Conservation (phyloP, 164 flowering plant species). For the Umbellularia californica region DNA sequence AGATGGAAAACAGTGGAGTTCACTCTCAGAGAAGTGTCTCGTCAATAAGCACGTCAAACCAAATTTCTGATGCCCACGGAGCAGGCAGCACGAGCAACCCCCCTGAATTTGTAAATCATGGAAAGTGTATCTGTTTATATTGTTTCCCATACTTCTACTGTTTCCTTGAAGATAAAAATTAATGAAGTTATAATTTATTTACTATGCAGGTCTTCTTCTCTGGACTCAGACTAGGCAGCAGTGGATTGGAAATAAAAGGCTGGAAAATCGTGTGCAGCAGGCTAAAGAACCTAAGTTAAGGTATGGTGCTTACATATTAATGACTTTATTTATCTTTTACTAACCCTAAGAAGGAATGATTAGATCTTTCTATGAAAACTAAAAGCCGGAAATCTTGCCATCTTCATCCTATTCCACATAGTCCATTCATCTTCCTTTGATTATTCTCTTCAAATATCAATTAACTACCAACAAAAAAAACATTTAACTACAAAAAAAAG, state of each 20-base stretch:
- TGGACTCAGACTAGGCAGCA: slow-evolving; percentile 72
- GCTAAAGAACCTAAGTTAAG: slow-evolving; percentile 48
- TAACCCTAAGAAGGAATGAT: not conserved
- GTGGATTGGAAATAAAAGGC: slow-evolving; percentile 49
- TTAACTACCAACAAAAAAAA: too few species aligned
- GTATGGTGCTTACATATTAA: slow-evolving; percentile 19
- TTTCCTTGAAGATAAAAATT: not conserved
- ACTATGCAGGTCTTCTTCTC: slow-evolving; percentile 51
- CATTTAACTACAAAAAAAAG: too few species aligned
- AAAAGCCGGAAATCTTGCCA: not conserved
- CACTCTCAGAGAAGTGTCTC: slow-evolving; percentile 74
- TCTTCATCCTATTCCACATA: not conserved
- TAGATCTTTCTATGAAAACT: not conserved
- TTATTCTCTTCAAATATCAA: too few species aligned
- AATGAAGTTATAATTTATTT: not conserved
- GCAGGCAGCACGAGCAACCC: slow-evolving; percentile 38
- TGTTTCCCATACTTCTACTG: not conserved
- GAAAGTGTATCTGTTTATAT: slow-evolving; percentile 28
- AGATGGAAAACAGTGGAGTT: slow-evolving; percentile 61
- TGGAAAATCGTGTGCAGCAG: slow-evolving; percentile 26
- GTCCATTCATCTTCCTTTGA: not conserved
- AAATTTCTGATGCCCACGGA: slow-evolving; percentile 25
- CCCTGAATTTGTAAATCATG: slow-evolving; percentile 71
- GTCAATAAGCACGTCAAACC: slow-evolving; percentile 59
- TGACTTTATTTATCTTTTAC: not conserved